Evolutionary conservation across 1,284 basidiomycete species (phyloP), one percentile per base, ranked within the genome.

Genomic region (Pseudozyma tsukubaensis): DNA sequence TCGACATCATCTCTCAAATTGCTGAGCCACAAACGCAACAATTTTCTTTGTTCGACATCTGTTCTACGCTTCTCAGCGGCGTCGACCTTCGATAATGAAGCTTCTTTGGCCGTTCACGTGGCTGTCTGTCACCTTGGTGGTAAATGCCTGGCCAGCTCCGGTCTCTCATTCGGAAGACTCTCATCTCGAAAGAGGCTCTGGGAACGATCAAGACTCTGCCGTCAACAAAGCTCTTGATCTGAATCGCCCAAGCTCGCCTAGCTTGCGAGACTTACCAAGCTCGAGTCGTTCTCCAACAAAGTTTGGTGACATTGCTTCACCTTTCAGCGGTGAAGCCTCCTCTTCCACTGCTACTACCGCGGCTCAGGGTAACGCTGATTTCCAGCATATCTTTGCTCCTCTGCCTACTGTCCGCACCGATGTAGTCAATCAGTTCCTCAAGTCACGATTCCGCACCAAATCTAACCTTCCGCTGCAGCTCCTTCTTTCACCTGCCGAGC

Each of bases 331-430:
- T 7, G 43, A 13, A 8, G 43, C 43, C 8, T 52, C 35, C 35
- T 9, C 24, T 19, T 51, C 36, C 6, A 16, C 6, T 18, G 7
- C 35, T 1, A 14, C n/a, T 12, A 4, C 16, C 10, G n/a, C n/a
- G n/a, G n/a, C n/a, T n/a, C 7, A 13, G 21, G 21, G 24, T 42
- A 8, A 14, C 16, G 37, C n/a, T 12, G 21, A 21, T 43, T 21
- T 21, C 40, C 3, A 40, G 4, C 29, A 36, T 2, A 19, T 54
- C 32, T 19, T 44, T 6, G 16, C 9, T 5, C 52, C 45, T 2
- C n/a, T 57, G 16, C 60, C 53, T 1, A 37, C 45, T 0, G 49
- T 42, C 1, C 32, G 60, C 24, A 43, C 45, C 0, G 63, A 65
- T 16, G 45, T 65, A 9, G 56, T 40, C 7, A 9, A 51, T 4